Percentiles rank a stretch among this genome's conserved stretches.
Evolutionary conservation across 495 filamentous ascomycete genomes (phyloP).

Genomic region (Usnea hakonensis): DNA sequence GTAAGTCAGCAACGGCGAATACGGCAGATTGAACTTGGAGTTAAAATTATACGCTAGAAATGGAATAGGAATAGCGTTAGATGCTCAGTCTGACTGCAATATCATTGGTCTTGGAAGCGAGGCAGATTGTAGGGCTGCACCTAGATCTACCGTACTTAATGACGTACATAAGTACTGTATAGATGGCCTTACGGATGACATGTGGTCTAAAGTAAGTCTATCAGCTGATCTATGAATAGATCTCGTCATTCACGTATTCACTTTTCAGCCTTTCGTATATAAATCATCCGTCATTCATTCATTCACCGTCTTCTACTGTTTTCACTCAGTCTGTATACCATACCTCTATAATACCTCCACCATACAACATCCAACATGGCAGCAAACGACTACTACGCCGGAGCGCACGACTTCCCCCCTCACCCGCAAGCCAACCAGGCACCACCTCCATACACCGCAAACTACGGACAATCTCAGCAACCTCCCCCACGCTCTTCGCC

Average conservation of each 20-base stretch:
- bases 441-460: slow-evolving; percentile 20
- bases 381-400: slow-evolving; percentile 22
- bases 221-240: slow-evolving; percentile 5
- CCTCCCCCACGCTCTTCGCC: slow-evolving; percentile 10
- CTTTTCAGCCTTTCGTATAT: too few species aligned
- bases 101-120: too few species aligned
- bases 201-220: neutral
- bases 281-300: neutral
- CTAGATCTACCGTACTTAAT: neutral
- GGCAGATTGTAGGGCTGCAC: too few species aligned
- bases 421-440: slow-evolving; percentile 19
- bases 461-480: slow-evolving; percentile 15
- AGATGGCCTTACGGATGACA: too few species aligned
- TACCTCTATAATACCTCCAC: neutral
- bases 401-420: slow-evolving; percentile 21
- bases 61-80: too few species aligned
- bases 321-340: neutral
- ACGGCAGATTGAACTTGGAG: too few species aligned
- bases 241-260: neutral
- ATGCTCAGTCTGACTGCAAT: too few species aligned
- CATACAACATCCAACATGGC: slow-evolving; percentile 4
- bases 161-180: too few species aligned
- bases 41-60: too few species aligned
- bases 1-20: too few species aligned
- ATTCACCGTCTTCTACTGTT: too few species aligned